These are phyloP conservation scores for Penicillium lividum DNA, from an alignment of 495 filamentous ascomycete genomes.

Conservation along the genomic window DNA sequence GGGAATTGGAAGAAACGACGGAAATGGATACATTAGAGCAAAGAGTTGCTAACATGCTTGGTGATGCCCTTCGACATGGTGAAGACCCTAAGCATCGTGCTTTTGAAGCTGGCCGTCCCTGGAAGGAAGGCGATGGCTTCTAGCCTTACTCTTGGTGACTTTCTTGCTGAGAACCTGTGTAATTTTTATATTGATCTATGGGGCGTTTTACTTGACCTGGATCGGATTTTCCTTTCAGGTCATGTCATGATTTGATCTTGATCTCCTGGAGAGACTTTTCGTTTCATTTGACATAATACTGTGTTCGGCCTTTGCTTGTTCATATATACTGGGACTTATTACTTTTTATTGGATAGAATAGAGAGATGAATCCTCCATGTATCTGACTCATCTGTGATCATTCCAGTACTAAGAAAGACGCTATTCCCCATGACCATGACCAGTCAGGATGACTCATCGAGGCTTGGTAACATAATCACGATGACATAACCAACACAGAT, in stretches of 20 bases:
- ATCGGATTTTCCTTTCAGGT: no score
- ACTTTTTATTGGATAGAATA: background rate
- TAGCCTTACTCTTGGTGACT: slow-evolving; percentile 11
- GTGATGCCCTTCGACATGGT: slow-evolving; percentile 52
- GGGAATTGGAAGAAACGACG: slow-evolving; percentile 31
- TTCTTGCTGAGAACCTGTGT: background rate
- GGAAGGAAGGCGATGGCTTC: slow-evolving; percentile 57
- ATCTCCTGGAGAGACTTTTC: background rate
- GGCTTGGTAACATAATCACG: background rate
- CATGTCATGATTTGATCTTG: no score
- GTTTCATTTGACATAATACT: background rate
- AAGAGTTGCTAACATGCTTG: slow-evolving; percentile 33
- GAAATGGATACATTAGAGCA: slow-evolving; percentile 36
- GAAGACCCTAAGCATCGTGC: slow-evolving; percentile 53
- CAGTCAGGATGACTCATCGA: background rate
- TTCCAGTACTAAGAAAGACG: no score
- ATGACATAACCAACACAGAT: background rate
- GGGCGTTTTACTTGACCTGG: background rate
- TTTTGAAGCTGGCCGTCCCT: slow-evolving; percentile 50
- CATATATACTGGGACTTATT: background rate
- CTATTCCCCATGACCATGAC: background rate
- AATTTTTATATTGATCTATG: background rate
- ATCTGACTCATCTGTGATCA: no score
- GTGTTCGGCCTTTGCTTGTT: background rate
- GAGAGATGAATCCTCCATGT: background rate